Conservation (phyloP, 805 yeast species). For the Pichia occidentalis region DNA sequence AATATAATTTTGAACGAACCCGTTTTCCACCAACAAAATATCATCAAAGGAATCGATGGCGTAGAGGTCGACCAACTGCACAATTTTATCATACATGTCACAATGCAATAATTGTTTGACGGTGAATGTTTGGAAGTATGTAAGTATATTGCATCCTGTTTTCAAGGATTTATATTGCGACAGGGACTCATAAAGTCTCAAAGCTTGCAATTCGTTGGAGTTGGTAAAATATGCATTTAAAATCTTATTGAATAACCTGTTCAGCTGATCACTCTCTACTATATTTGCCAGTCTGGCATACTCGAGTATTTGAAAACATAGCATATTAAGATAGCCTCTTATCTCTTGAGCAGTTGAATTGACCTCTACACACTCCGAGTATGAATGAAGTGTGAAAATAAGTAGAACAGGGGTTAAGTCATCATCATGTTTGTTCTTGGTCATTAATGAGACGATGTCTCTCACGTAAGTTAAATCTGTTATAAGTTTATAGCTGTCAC, state of each 20-base stretch:
- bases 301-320: conserved; percentile 3
- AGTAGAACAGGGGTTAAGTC: conserved; percentile 4
- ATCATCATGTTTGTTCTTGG: background rate
- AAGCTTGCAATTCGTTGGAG: conserved; percentile 6
- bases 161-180: background rate
- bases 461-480: conserved; percentile 6
- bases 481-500: background rate
- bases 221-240: conserved; percentile 1
- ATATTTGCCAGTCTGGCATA: conserved; percentile 4
- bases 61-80: background rate
- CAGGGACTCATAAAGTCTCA: conserved; percentile 5
- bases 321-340: background rate
- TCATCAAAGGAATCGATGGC: conserved; percentile 16
- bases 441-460: background rate
- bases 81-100: conserved; percentile 8
- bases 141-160: background rate
- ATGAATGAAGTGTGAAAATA: conserved; percentile 4
- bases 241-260: conserved; percentile 7
- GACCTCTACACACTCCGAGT: background rate
- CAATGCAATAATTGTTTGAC: conserved; percentile 8
- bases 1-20: conserved; percentile 11
- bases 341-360: background rate
- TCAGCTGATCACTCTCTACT: conserved; percentile 1
- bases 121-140: conserved; percentile 11
- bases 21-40: background rate